Percentiles rank a stretch among this genome's conserved stretches.
Evolutionary conservation across 1,139 yeast genomes (phyloP).

Genomic region (Yamadazyma epiphylla): DNA sequence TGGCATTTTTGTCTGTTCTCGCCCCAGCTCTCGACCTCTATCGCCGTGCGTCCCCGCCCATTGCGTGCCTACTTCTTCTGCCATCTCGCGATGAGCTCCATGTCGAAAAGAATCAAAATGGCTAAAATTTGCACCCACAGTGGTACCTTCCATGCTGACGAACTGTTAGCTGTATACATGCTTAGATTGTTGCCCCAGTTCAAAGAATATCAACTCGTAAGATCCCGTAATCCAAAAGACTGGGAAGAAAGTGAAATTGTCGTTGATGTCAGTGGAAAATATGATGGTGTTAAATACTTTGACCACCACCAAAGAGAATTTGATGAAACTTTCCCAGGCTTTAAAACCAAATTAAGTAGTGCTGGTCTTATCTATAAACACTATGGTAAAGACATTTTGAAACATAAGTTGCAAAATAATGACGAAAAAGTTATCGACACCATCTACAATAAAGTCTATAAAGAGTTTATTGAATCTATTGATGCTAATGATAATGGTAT

Average conservation of each 20-base stretch:
- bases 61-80: too few relatives aligned
- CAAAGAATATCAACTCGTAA: constrained; percentile 60
- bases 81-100: constrained; percentile 3
- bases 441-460: constrained; percentile 71
- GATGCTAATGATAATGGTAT: constrained; percentile 98
- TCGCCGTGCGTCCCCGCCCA: too few relatives aligned
- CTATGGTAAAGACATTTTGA: constrained; percentile 78
- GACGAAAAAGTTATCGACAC: constrained; percentile 46
- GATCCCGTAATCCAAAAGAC: constrained; percentile 78
- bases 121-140: constrained; percentile 82
- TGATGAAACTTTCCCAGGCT: constrained; percentile 32
- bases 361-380: constrained; percentile 95
- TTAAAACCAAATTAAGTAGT: constrained; percentile 74
- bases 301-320: constrained; percentile 91
- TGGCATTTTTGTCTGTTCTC: neutral
- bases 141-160: constrained; percentile 97
- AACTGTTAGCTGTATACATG: constrained; percentile 92
- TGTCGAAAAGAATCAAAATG: constrained; percentile 14
- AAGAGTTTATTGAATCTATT: constrained; percentile 82
- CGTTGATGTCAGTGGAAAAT: constrained; percentile 93
- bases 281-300: constrained; percentile 81
- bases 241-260: constrained; percentile 91
- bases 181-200: constrained; percentile 69
- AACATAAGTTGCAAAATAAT: constrained; percentile 32
- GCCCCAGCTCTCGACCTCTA: too few relatives aligned